phyloP scores from a whole-genome alignment of 1,139 yeast genomes.

The Zygoascus hellenicus region DNA sequence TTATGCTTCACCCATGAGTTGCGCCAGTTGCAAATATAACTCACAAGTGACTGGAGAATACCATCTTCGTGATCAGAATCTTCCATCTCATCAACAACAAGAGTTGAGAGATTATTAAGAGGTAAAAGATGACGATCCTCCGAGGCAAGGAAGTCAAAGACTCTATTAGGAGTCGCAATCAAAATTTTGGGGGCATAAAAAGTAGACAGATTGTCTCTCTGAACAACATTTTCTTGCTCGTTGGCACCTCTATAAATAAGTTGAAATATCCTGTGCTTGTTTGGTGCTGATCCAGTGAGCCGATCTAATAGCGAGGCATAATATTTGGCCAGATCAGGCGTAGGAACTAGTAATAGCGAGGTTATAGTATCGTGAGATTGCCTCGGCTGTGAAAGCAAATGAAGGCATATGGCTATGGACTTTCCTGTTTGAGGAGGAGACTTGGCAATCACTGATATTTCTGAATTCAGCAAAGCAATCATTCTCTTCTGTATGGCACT shows the following conservation, averaged over 20 bases:
- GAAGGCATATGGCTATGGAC: conserved; percentile 25
- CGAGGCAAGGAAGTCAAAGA: conserved; percentile 58
- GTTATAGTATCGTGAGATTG: conserved; percentile 16
- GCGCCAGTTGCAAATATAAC: conserved; percentile 21
- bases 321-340: conserved; percentile 75
- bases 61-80: neutral
- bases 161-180: conserved; percentile 82
- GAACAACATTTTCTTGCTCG: conserved; percentile 47
- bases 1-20: conserved; percentile 15
- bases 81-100: conserved; percentile 25
- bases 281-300: conserved; percentile 39
- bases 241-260: conserved; percentile 76
- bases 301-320: conserved; percentile 40
- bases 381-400: conserved; percentile 18
- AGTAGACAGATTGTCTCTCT: conserved; percentile 55
- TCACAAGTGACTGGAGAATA: conserved; percentile 18
- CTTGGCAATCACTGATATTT: conserved; percentile 25
- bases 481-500: conserved; percentile 29
- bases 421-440: conserved; percentile 30
- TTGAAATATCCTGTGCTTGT: conserved; percentile 36
- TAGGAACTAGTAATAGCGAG: conserved; percentile 63
- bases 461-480: conserved; percentile 29
- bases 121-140: conserved; percentile 17
- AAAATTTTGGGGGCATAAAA: conserved; percentile 73
- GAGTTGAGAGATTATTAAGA: conserved; percentile 18